Evolutionary conservation across 371 early-diverging fungal species (phyloP).

Genomic region (Globomyces sp.): DNA sequence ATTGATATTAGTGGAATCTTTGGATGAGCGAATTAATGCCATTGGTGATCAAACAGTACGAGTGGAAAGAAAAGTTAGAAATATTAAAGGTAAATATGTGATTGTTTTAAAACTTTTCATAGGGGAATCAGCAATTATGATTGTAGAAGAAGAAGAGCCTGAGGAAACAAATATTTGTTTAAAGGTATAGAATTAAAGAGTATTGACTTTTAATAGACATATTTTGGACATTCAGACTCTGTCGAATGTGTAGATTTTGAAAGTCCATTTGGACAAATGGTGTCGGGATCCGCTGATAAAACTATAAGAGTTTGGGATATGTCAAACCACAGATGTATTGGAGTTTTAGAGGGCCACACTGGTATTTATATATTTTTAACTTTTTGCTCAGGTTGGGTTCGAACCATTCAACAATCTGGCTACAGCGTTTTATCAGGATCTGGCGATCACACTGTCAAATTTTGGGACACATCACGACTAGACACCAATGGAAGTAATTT

Average conservation of each 20-base stretch:
- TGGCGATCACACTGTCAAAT: slow-evolving; percentile 73
- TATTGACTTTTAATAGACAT: slow-evolving; percentile 26
- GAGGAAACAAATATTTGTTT: slow-evolving; percentile 29
- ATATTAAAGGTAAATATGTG: slow-evolving; percentile 26
- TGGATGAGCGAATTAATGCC: slow-evolving; percentile 47
- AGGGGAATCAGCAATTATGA: slow-evolving; percentile 25
- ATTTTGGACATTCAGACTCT: slow-evolving; percentile 70
- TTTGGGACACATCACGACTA: slow-evolving; percentile 75
- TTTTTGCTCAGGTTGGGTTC: slow-evolving; percentile 33
- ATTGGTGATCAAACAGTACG: slow-evolving; percentile 42
- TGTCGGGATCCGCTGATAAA: slow-evolving; percentile 75
- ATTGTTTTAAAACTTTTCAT: not conserved
- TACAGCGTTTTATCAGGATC: slow-evolving; percentile 74
- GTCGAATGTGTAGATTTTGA: slow-evolving; percentile 71
- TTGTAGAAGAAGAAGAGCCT: slow-evolving; percentile 22
- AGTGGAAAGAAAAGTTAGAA: slow-evolving; percentile 29
- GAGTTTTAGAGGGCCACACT: slow-evolving; percentile 58
- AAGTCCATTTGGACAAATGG: slow-evolving; percentile 60
- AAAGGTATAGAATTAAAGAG: slow-evolving; percentile 7
- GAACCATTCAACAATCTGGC: slow-evolving; percentile 66
- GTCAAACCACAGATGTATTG: slow-evolving; percentile 55
- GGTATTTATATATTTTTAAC: slow-evolving; percentile 29
- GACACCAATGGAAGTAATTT: slow-evolving; percentile 37
- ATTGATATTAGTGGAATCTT: slow-evolving; percentile 38
- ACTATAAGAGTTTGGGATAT: slow-evolving; percentile 77